Base-by-base conservation (phyloP, 2,329 filamentous ascomycete genomes). In the Cercospora berteroae region DNA sequence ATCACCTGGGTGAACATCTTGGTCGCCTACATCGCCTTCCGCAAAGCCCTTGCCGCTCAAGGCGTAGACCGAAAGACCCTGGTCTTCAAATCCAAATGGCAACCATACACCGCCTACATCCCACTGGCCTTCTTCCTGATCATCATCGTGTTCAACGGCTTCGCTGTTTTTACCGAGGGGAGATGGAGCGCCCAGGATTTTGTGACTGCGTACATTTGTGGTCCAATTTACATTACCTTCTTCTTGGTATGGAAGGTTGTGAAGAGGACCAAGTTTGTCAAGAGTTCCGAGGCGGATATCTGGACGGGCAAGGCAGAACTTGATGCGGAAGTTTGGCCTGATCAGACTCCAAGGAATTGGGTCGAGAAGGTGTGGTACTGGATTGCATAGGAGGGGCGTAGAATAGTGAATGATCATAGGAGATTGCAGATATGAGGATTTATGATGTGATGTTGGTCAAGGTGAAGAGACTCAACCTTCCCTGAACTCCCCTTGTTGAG, bases 121-220 rank as follows among this genome's bases (percentile, higher is more conserved):
- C 86, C 87, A 0, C 81, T 94, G 5, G 75, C 82, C 68, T 86
- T 89, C 81, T 79, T 85, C 69, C 87, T 84, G 74, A 80, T 88
- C 29, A 77, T 90, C 48, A 89, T 92, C 67, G 79, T 93, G 3
- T 81, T 93, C 48, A 93, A 90, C 4, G 86, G 87, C 42, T 82
- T 80, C 67, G 76, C 76, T 55, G 90, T 90, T 0, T 93, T 93
- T 71, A 81, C 79, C 2, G 65, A 69, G 31, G 71, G 67, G 31
- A 75, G 69, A 12, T 86, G 82, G 77, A 76, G 71, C 57, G 75
- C 82, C 8, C 78, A 82, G 55, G 78, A 79, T 27, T 86, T 86
- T 72, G 77, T 86, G 59, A 85, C 83, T 0, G 81, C 81, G 2
- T 74, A 74, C 57, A 68, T 74, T 39, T 70, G 67, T 23, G 71